A percentile compares a stretch with the other conserved stretches of the same genome.
Conservation (phyloP, 306 rosid species). For the Dryas octopetala region DNA sequence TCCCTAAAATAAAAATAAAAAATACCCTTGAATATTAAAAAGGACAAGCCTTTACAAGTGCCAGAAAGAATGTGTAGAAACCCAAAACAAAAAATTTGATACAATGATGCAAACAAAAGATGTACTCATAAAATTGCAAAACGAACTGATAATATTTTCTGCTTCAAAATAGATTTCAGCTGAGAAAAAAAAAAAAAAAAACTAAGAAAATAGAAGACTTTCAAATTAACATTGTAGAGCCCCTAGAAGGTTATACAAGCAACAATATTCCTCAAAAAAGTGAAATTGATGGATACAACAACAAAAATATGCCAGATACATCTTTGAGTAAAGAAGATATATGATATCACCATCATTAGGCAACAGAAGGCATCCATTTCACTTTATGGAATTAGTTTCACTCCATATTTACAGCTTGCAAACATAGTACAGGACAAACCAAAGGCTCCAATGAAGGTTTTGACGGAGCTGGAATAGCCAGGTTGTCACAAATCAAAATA, state of each 20-base stretch:
- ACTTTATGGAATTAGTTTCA: neutral
- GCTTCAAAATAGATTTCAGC: neutral
- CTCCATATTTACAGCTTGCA: neutral
- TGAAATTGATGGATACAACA: neutral
- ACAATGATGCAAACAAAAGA: neutral
- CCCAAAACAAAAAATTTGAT: neutral
- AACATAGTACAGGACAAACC: neutral
- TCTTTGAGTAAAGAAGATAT: neutral
- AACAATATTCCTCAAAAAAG: neutral
- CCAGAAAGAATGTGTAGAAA: neutral
- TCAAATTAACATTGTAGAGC: neutral
- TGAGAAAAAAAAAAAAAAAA: no score
- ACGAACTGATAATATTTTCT: neutral
- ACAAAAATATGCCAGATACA: neutral
- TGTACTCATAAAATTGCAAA: neutral
- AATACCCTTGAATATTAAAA: conserved; percentile 23
- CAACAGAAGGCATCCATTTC: neutral
- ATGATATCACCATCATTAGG: neutral
- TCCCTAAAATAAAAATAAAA: conserved; percentile 54
- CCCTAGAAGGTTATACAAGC: neutral
- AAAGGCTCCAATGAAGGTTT: neutral
- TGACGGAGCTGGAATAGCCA: neutral
- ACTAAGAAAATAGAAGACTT: neutral
- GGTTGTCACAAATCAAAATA: neutral
- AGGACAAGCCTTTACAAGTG: conserved; percentile 1